Conservation (phyloP, 2,329 filamentous ascomycete species). For the Venturia aucupariae region DNA sequence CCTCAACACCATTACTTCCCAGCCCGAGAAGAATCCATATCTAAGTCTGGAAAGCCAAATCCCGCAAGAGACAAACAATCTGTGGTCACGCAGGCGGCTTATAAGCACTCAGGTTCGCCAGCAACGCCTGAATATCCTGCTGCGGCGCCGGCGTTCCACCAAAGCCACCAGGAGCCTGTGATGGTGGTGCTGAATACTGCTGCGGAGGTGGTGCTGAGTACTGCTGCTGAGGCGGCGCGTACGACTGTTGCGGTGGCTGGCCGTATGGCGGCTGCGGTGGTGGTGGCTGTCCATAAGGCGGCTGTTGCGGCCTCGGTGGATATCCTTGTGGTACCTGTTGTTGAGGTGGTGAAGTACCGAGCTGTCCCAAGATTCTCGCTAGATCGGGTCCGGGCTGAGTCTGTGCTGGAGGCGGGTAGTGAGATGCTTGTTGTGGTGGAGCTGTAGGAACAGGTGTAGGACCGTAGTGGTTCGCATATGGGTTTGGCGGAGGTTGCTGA, state of each 20-base stretch:
- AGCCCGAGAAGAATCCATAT: too few relatives aligned
- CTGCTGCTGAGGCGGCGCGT: neutral
- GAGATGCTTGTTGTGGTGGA: neutral
- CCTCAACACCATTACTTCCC: too few relatives aligned
- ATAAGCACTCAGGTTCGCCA: conserved; percentile 10
- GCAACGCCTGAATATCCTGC: conserved; percentile 7
- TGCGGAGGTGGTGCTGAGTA: neutral
- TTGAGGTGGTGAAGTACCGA: neutral
- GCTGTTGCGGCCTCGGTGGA: neutral
- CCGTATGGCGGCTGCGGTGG: neutral
- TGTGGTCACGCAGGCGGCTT: conserved; percentile 10
- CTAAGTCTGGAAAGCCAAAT: too few relatives aligned
- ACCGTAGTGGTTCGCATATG: neutral
- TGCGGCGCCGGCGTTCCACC: neutral
- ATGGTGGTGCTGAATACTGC: neutral
- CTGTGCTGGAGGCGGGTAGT: neutral
- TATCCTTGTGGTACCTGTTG: neutral
- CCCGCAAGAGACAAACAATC: too few relatives aligned
- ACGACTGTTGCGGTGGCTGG: neutral
- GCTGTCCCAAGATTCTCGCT: conserved; percentile 9
- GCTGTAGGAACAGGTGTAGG: neutral
- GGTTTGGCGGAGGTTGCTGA: neutral
- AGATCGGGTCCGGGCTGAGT: conserved; percentile 3
- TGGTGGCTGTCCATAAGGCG: neutral
- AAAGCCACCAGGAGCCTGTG: neutral